Evolutionary conservation across 2,329 filamentous ascomycete genomes (phyloP).

Genomic region (Penicillium crustosum): DNA sequence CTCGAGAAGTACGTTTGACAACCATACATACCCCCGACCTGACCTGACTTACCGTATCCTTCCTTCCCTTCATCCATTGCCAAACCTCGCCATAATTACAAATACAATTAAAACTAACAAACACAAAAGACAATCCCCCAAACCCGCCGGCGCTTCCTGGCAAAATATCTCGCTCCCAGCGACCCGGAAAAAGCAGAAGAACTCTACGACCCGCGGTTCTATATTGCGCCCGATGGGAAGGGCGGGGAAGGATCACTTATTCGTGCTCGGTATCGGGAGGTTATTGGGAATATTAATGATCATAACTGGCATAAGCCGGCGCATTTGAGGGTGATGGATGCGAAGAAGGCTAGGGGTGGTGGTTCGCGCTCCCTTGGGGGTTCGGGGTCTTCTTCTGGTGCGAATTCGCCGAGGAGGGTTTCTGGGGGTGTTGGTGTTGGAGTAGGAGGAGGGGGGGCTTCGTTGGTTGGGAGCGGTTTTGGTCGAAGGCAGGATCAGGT

Average conservation of each 20-base stretch:
- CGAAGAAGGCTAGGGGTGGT: constrained; percentile 6
- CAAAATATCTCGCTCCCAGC: constrained; percentile 35
- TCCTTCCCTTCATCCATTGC: not conserved
- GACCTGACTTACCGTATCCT: not conserved
- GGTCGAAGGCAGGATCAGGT: not conserved
- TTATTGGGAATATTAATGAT: constrained; percentile 16
- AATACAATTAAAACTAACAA: not conserved
- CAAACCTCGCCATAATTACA: too few relatives aligned
- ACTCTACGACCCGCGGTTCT: constrained; percentile 31
- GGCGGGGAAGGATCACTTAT: constrained; percentile 19
- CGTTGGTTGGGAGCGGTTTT: not conserved
- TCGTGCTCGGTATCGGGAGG: constrained; percentile 15
- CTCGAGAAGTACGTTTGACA: constrained; percentile 34
- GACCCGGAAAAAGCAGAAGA: constrained; percentile 28
- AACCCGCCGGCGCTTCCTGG: constrained; percentile 38
- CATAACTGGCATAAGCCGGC: constrained; percentile 19
- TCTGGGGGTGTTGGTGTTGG: constrained; percentile 1
- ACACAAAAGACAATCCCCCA: constrained; percentile 42
- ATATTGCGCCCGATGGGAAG: constrained; percentile 19
- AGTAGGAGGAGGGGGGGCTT: not conserved
- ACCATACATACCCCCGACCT: too few relatives aligned
- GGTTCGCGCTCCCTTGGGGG: not conserved
- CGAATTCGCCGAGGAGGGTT: constrained; percentile 8
- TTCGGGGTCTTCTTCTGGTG: not conserved
- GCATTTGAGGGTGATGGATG: constrained; percentile 5